Evolutionary conservation across 768 basidiomycete genomes (phyloP).

Genomic region (Asterophora lycoperdoides): DNA sequence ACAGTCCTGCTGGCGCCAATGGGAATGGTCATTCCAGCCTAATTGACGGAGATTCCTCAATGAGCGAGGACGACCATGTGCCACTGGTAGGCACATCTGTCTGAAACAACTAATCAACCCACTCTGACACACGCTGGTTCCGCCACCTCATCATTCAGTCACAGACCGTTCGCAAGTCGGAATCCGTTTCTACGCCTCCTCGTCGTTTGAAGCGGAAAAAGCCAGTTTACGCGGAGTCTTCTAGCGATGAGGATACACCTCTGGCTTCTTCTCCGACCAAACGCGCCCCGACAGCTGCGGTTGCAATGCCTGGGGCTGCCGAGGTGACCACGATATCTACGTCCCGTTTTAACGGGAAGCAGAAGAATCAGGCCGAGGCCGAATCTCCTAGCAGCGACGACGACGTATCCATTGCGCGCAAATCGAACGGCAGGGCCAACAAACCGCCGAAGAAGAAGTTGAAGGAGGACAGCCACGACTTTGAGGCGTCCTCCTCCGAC

Average conservation of each 20-base stretch:
- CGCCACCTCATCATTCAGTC: slow-evolving; percentile 38
- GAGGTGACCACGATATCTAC: slow-evolving; percentile 29
- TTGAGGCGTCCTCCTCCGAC: slow-evolving; percentile 30
- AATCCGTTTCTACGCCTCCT: slow-evolving; percentile 35
- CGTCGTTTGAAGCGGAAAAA: slow-evolving; percentile 60
- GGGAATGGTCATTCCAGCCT: slow-evolving; percentile 41
- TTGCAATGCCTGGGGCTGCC: slow-evolving; percentile 39
- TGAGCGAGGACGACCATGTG: slow-evolving; percentile 71
- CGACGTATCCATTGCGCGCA: slow-evolving; percentile 42
- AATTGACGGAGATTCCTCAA: slow-evolving; percentile 37
- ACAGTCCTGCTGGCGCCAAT: slow-evolving; percentile 31
- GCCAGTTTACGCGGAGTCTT: slow-evolving; percentile 47
- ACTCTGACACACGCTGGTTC: slow-evolving; percentile 18
- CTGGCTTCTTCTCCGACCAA: slow-evolving; percentile 72
- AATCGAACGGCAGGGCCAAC: slow-evolving; percentile 41
- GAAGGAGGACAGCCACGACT: slow-evolving; percentile 42
- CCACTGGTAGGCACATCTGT: slow-evolving; percentile 53
- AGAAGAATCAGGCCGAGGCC: slow-evolving; percentile 30
- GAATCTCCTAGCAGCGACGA: slow-evolving; percentile 38
- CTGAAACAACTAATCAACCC: slow-evolving; percentile 6
- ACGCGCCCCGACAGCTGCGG: slow-evolving; percentile 32
- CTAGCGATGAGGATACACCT: slow-evolving; percentile 69
- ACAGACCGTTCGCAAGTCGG: slow-evolving; percentile 48
- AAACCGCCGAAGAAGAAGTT: slow-evolving; percentile 63
- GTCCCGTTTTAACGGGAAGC: slow-evolving; percentile 34